A percentile compares a stretch with the other conserved stretches of the same genome.
Conservation (phyloP, 2,329 filamentous ascomycete species). For the Exophiala viscosa region DNA sequence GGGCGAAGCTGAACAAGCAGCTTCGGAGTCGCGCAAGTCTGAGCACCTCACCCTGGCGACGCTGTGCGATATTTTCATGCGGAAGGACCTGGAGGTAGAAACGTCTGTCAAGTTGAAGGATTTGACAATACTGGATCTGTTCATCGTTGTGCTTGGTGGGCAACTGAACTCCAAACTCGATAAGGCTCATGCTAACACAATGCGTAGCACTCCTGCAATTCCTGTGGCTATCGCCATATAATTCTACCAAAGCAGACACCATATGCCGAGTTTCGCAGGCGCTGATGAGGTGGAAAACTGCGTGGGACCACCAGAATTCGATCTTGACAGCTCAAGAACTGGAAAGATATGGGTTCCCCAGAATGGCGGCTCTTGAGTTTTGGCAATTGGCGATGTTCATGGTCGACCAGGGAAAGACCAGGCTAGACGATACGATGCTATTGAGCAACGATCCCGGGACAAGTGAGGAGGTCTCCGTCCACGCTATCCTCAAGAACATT, state of each 20-base stretch:
- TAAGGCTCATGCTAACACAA: too few species aligned
- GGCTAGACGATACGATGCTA: background rate
- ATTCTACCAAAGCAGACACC: slow-evolving; percentile 1
- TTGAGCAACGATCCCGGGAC: too few species aligned
- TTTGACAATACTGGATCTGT: slow-evolving; percentile 3
- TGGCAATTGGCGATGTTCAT: slow-evolving; percentile 7
- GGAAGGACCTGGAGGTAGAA: slow-evolving; percentile 1
- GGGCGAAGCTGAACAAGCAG: slow-evolving; percentile 1
- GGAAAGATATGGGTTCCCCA: slow-evolving; percentile 4
- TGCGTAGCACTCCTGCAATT: slow-evolving; percentile 1
- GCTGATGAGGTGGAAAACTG: slow-evolving; percentile 1
- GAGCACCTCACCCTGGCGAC: background rate
- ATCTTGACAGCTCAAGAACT: background rate
- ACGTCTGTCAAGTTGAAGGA: background rate
- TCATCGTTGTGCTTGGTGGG: background rate
- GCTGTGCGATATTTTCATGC: slow-evolving; percentile 3
- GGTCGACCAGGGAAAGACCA: slow-evolving; percentile 1
- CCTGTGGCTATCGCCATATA: slow-evolving; percentile 9
- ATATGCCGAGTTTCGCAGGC: slow-evolving; percentile 3
- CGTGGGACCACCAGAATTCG: slow-evolving; percentile 7
- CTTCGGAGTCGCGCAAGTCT: background rate
- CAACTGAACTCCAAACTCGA: too few species aligned
- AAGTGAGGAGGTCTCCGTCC: too few species aligned
- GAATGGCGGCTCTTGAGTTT: slow-evolving; percentile 1
- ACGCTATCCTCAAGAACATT: too few species aligned